phyloP scores from a whole-genome alignment of 176 grass and related monocot species.

The Aechmea fasciata region DNA sequence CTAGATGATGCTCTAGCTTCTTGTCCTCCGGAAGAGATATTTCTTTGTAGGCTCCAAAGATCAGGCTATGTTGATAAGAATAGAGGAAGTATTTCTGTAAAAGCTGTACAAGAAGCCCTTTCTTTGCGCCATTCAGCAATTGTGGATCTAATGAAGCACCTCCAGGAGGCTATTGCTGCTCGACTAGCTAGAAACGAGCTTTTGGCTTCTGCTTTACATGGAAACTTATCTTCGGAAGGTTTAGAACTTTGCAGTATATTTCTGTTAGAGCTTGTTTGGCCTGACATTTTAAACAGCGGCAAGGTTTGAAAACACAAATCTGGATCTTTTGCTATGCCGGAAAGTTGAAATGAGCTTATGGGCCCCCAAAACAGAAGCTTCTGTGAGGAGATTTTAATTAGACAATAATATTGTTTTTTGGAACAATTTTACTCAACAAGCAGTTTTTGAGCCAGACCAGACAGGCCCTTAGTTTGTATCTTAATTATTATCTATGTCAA shows the following conservation, averaged over 20 bases:
- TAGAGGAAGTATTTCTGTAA: constrained; percentile 20
- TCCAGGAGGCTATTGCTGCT: constrained; percentile 54
- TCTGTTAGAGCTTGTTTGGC: background rate
- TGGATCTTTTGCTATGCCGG: no score
- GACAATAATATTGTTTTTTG: no score
- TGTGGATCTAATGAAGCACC: constrained; percentile 62
- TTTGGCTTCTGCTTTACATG: constrained; percentile 47
- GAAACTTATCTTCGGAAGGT: constrained; percentile 69
- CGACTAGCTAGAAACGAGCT: constrained; percentile 59
- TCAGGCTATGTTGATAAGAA: constrained; percentile 28
- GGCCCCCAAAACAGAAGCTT: no score
- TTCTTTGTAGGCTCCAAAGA: constrained; percentile 67
- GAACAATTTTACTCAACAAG: no score
- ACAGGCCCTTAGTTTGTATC: background rate
- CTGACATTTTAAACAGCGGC: no score
- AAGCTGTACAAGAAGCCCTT: constrained; percentile 65
- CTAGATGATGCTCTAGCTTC: constrained; percentile 43
- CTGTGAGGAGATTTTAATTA: no score
- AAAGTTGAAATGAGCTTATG: no score
- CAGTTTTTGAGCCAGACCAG: background rate
- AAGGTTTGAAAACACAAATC: no score
- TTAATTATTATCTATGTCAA: background rate
- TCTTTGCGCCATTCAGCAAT: constrained; percentile 51
- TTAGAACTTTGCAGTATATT: background rate
- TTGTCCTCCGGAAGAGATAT: constrained; percentile 70